phyloP scores from a whole-genome alignment of 2,329 filamentous ascomycete species.

The Hypomyces perniciosus region DNA sequence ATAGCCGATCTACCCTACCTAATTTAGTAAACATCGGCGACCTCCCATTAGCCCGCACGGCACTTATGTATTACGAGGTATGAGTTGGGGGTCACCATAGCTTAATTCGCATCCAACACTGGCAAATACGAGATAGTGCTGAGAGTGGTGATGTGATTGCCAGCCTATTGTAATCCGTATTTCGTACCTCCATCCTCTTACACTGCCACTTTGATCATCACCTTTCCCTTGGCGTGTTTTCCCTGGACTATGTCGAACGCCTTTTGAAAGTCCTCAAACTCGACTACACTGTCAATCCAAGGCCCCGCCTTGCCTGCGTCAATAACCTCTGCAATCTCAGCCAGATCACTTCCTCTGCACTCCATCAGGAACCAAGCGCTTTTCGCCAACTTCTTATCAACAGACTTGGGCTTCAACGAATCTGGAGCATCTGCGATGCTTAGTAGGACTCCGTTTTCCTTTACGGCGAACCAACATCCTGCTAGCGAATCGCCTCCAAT shows the following conservation, averaged over 20 bases:
- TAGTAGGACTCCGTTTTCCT: constrained; percentile 28
- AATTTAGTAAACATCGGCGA: too few relatives aligned
- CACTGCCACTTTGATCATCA: constrained; percentile 29
- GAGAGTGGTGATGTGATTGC: background rate
- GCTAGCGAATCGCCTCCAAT: constrained; percentile 29
- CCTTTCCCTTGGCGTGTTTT: constrained; percentile 32
- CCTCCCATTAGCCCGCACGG: too few relatives aligned
- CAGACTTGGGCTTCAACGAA: constrained; percentile 23
- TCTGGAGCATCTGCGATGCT: constrained; percentile 28
- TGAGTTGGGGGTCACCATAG: too few relatives aligned
- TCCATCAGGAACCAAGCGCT: constrained; percentile 33
- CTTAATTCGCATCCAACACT: too few relatives aligned
- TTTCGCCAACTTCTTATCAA: constrained; percentile 24
- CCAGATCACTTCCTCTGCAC: constrained; percentile 29
- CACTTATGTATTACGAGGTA: too few relatives aligned
- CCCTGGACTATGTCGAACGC: constrained; percentile 33
- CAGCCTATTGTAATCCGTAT: background rate
- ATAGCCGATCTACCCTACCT: too few relatives aligned
- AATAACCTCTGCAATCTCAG: constrained; percentile 28
- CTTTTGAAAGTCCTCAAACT: constrained; percentile 32
- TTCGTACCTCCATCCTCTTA: background rate
- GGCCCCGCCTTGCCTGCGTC: constrained; percentile 27
- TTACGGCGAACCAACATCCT: constrained; percentile 30
- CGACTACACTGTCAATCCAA: constrained; percentile 32
- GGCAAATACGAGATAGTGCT: too few relatives aligned